Evolutionary conservation across 2,329 filamentous ascomycete species (phyloP), one percentile per base, ranked within the genome.

Genomic region (Penicillium janthinellum): DNA sequence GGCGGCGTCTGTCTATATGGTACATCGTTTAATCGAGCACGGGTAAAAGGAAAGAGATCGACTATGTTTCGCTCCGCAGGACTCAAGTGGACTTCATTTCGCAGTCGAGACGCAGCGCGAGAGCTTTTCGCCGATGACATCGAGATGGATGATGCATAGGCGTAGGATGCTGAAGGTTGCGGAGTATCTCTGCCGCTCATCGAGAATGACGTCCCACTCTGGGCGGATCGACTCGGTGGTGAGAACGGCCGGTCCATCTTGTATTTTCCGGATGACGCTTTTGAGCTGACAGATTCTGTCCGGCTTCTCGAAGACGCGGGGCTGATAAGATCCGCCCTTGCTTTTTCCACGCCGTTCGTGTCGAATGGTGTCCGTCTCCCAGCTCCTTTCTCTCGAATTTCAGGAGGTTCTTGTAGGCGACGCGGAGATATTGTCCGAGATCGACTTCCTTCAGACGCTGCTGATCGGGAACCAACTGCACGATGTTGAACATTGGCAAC

Each of bases 401-500:
- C 71, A 0, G 75, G 73, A n/a, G 72, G 66, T 12, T 71, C 70
- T 60, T 76, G 74, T 5, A 75, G 61, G 2, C 78, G 64, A 14
- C 69, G 67, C n/a, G 66, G 64, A 31, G 70, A 72, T 57, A 64
- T 69, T 11, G 65, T 67, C 41, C 67, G 64, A 38, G 68, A 59
- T 57, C 67, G 65, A 11, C 67, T 68, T 0, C 90, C 93, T 42
- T 93, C 90, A 1, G 92, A 91, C 12, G 92, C 91, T 1, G 90
- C 92, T 0, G 92, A 90, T 34, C 92, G 90, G 14, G 92, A 83
- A 31, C 90, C 83, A 62, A 90, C 87, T 22, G 92, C 91, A 35
- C 89, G 86, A 74, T 97, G 93, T 69, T 96, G 93, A 12, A 95
- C 89, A 72, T 92, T 93, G 62, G 89, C 88, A 31, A 97, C 90